Percentiles rank a stretch among this genome's conserved stretches.
These are phyloP conservation scores for Iris pallida DNA, from an alignment of 116 monocot species.

Conservation along the genomic window DNA sequence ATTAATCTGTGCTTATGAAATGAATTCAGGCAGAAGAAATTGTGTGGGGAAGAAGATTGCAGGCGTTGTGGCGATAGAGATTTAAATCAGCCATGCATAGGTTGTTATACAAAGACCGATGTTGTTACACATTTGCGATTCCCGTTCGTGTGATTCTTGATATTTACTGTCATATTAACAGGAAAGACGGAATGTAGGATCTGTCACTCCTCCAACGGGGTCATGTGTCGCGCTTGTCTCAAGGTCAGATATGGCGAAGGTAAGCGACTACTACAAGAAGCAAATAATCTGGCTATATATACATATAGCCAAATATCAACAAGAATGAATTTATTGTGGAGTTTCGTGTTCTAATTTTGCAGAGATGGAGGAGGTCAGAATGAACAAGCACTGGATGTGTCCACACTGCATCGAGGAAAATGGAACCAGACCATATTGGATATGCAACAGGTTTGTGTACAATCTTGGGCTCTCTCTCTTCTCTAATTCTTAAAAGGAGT, in stretches of 20 bases:
- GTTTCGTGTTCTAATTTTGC: not conserved
- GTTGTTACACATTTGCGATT: not conserved
- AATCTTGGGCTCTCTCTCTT: not conserved
- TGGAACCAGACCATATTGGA: slow-evolving; percentile 57
- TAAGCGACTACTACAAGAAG: slow-evolving; percentile 2
- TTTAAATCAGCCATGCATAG: slow-evolving; percentile 48
- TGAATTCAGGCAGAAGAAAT: slow-evolving; percentile 50
- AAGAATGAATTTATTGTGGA: not conserved
- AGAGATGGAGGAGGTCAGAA: slow-evolving; percentile 55
- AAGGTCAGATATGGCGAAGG: slow-evolving; percentile 70
- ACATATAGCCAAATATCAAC: not conserved
- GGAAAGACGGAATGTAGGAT: slow-evolving; percentile 64
- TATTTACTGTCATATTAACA: slow-evolving; percentile 13
- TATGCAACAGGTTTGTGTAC: slow-evolving; percentile 48
- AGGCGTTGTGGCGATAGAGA: slow-evolving; percentile 42
- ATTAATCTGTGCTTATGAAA: not conserved
- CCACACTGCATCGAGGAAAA: slow-evolving; percentile 65
- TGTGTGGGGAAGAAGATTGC: slow-evolving; percentile 69
- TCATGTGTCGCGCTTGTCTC: slow-evolving; percentile 66
- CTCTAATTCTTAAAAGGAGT: not conserved
- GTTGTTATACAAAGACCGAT: slow-evolving; percentile 7
- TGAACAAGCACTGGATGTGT: slow-evolving; percentile 61
- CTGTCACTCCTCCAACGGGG: slow-evolving; percentile 58
- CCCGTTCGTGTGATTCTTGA: not conserved
- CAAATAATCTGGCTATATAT: not conserved